These are phyloP conservation scores for Phytopythium ostracodes DNA, from an alignment of 352 stramenopile genomes.

Conservation along the genomic window DNA sequence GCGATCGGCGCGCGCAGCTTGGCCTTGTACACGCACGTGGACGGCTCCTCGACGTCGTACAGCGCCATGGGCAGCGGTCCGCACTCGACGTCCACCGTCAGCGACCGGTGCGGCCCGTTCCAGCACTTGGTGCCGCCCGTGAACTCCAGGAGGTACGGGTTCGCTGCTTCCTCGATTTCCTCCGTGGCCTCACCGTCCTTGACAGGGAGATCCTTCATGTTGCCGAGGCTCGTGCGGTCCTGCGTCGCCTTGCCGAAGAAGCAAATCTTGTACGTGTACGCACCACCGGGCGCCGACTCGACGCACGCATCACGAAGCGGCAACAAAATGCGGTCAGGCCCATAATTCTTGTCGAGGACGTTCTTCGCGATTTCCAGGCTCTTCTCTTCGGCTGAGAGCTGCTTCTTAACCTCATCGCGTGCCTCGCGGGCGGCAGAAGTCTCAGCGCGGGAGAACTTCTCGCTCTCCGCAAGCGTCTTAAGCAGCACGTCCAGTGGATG, in stretches of 20 bases:
- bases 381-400: slow-evolving; percentile 31
- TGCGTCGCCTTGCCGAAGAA: slow-evolving; percentile 84
- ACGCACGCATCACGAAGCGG: slow-evolving; percentile 70
- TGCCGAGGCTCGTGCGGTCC: slow-evolving; percentile 68
- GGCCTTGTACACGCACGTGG: slow-evolving; percentile 82
- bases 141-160: slow-evolving; percentile 36
- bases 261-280: slow-evolving; percentile 88
- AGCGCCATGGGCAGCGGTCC: slow-evolving; percentile 57
- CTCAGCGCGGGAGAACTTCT: slow-evolving; percentile 41
- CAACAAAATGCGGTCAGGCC: slow-evolving; percentile 57
- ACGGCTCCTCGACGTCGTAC: slow-evolving; percentile 74
- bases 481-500: slow-evolving; percentile 63
- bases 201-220: slow-evolving; percentile 41
- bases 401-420: slow-evolving; percentile 32
- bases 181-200: slow-evolving; percentile 13
- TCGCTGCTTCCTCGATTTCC: not conserved
- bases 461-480: slow-evolving; percentile 33
- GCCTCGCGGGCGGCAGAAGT: slow-evolving; percentile 41
- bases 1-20: slow-evolving; percentile 76
- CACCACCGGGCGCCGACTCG: slow-evolving; percentile 39
- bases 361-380: slow-evolving; percentile 30
- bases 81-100: slow-evolving; percentile 76
- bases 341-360: slow-evolving; percentile 53
- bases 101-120: slow-evolving; percentile 81
- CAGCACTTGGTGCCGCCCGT: slow-evolving; percentile 77